These are phyloP conservation scores for Telfairia occidentalis DNA, from an alignment of 331 rosid genomes.

Conservation along the genomic window DNA sequence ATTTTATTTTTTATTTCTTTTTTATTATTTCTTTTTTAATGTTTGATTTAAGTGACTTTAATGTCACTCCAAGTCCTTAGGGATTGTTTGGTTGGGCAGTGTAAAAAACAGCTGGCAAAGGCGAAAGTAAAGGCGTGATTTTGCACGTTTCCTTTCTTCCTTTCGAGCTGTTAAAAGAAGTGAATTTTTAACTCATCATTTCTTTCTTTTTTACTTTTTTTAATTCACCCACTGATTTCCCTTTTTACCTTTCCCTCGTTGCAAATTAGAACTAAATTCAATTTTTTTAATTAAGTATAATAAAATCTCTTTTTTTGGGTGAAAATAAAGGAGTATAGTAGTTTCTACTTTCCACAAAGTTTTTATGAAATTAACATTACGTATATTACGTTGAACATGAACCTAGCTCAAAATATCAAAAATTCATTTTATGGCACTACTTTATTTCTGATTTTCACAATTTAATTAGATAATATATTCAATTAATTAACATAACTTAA, in stretches of 20 bases:
- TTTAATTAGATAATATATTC: too few species aligned
- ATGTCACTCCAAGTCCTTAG: background rate
- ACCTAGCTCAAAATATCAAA: too few species aligned
- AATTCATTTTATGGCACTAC: too few species aligned
- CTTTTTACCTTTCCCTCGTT: background rate
- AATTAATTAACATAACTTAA: too few species aligned
- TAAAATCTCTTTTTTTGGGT: too few species aligned
- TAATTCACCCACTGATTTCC: background rate
- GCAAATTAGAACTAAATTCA: too few species aligned
- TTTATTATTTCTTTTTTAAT: background rate
- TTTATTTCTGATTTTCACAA: too few species aligned
- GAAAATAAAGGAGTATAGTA: too few species aligned
- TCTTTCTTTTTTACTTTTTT: background rate
- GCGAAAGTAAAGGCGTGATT: background rate
- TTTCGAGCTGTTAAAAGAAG: background rate
- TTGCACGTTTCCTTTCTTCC: background rate
- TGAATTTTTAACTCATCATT: background rate
- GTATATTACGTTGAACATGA: too few species aligned
- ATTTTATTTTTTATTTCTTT: background rate
- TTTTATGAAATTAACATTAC: too few species aligned
- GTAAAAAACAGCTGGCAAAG: slow-evolving; percentile 3
- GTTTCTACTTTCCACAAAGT: too few species aligned
- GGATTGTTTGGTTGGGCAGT: slow-evolving; percentile 1
- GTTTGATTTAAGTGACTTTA: background rate
- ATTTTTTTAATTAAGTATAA: too few species aligned